Evolutionary conservation across 148 eudicot genomes (phyloP), one percentile per base, ranked within the genome.

Genomic region (Persicaria maculosa): DNA sequence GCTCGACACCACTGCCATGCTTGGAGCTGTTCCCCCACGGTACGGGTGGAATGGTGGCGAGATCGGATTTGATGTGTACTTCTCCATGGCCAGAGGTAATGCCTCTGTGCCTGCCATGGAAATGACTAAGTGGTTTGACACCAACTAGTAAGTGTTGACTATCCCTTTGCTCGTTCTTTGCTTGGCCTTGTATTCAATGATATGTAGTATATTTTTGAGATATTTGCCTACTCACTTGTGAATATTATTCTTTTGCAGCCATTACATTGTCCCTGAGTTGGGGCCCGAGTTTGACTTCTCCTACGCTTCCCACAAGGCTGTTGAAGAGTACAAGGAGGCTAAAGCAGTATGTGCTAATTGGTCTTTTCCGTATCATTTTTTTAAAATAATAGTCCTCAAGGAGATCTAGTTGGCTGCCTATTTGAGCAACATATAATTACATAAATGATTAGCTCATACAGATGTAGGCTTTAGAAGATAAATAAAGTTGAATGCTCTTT

Each of bases 231-330:
- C 43, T 61, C 25, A 8, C 40, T n/a, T 10, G n/a, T 73, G 43
- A 36, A 44, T 16, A n/a, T 8, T 55, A 43, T 74, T 50, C 58
- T 43, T 6, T 36, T 80, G 83, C 90, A 91, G 97, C 89, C 97
- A 91, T 76, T 91, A 82, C 83, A 91, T 91, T 76, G 97, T 91
- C 75, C 97, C 97, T 59, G 97, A 91, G 76, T 86, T 91, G 86
- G 92, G 92, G 17, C 97, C 97, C 73, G 94, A 88, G 75, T 82
- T 86, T 71, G 81, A 79, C 72, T 91, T 91, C 74, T 78, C 90
- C 5, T 91, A 91, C 50, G 86, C 94, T 46, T 91, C 97, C 40
- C 97, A 86, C 89, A 91, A 91, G 81, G 94, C 89, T 9, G 97
- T 91, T 50, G 82, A 73, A 55, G 97, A 91, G 68, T 91, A 86